Percentiles rank a stretch among this genome's conserved stretches.
Evolutionary conservation across 192 early-diverging fungal genomes (phyloP).

Genomic region (Haplosporangium gracile): DNA sequence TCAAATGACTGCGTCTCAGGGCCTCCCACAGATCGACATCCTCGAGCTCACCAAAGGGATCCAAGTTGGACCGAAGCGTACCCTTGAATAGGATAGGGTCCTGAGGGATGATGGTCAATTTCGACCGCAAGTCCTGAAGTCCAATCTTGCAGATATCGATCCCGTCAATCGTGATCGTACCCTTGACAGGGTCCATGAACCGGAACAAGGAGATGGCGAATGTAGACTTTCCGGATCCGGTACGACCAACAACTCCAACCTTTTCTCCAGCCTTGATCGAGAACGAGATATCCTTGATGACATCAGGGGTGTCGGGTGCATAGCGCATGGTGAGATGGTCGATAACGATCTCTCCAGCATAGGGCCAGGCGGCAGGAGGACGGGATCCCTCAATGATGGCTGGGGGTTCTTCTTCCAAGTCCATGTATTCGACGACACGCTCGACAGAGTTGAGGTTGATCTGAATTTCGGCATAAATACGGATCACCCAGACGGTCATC

Average conservation of each 20-base stretch:
- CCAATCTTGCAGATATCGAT: conserved; percentile 69
- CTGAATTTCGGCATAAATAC: conserved; percentile 86
- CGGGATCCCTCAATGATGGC: conserved; percentile 62
- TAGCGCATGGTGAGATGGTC: conserved; percentile 80
- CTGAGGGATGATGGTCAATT: conserved; percentile 79
- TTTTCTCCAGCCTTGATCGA: conserved; percentile 67
- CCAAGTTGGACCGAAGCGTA: conserved; percentile 82
- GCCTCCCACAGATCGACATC: conserved; percentile 85
- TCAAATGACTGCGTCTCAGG: conserved; percentile 79
- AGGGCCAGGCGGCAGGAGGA: conserved; percentile 72
- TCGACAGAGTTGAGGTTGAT: conserved; percentile 92
- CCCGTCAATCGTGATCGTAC: conserved; percentile 66
- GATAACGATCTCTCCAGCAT: conserved; percentile 76
- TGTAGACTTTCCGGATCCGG: conserved; percentile 75
- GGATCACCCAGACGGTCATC: conserved; percentile 84
- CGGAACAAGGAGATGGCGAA: conserved; percentile 70
- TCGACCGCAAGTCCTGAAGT: conserved; percentile 63
- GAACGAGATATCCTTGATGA: conserved; percentile 78
- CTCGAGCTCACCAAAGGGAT: conserved; percentile 84
- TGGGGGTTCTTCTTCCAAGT: conserved; percentile 83
- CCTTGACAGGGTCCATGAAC: conserved; percentile 64
- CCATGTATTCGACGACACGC: conserved; percentile 86
- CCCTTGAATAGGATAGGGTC: conserved; percentile 84
- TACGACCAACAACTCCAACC: conserved; percentile 75
- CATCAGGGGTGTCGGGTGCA: conserved; percentile 72